phyloP scores from a whole-genome alignment of 192 early-diverging fungal species.

The Spinellus fusiger region DNA sequence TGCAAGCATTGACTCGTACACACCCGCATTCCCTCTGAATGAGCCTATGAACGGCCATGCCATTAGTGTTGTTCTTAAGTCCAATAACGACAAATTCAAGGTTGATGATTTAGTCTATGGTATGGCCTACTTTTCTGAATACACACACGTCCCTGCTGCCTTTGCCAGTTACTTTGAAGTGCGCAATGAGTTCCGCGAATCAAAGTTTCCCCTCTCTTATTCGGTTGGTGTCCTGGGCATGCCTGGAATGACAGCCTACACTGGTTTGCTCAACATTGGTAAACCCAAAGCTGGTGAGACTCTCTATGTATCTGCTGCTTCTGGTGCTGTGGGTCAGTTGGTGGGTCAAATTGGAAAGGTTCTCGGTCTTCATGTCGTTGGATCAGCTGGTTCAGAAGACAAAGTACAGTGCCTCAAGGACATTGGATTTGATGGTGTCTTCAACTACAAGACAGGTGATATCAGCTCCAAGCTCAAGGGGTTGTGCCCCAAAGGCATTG shows the following conservation, averaged over 20 bases:
- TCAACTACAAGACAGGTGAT: slow-evolving; percentile 89
- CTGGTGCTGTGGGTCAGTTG: slow-evolving; percentile 61
- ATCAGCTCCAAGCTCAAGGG: slow-evolving; percentile 44
- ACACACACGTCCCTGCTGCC: slow-evolving; percentile 38
- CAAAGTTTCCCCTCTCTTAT: slow-evolving; percentile 46
- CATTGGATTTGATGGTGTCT: slow-evolving; percentile 73
- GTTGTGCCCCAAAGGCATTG: slow-evolving; percentile 73
- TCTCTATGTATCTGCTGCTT: slow-evolving; percentile 73
- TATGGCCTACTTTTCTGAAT: slow-evolving; percentile 50
- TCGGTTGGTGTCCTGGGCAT: slow-evolving; percentile 71
- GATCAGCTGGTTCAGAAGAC: slow-evolving; percentile 76
- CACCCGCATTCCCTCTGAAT: slow-evolving; percentile 46
- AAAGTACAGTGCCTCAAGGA: slow-evolving; percentile 68
- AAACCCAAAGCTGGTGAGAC: slow-evolving; percentile 79
- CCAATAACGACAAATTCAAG: slow-evolving; percentile 47
- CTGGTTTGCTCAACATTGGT: slow-evolving; percentile 52
- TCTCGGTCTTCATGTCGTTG: slow-evolving; percentile 76
- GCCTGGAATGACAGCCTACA: slow-evolving; percentile 77
- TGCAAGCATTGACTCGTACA: slow-evolving; percentile 33
- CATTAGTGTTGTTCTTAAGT: slow-evolving; percentile 61
- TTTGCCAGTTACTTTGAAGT: slow-evolving; percentile 15
- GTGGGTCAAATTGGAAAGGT: slow-evolving; percentile 77
- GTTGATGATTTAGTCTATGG: slow-evolving; percentile 63
- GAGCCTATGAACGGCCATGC: slow-evolving; percentile 55
- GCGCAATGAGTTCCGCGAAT: slow-evolving; percentile 32